phyloP scores from a whole-genome alignment of 1,284 basidiomycete genomes.

The Melampsora larici-populina region DNA sequence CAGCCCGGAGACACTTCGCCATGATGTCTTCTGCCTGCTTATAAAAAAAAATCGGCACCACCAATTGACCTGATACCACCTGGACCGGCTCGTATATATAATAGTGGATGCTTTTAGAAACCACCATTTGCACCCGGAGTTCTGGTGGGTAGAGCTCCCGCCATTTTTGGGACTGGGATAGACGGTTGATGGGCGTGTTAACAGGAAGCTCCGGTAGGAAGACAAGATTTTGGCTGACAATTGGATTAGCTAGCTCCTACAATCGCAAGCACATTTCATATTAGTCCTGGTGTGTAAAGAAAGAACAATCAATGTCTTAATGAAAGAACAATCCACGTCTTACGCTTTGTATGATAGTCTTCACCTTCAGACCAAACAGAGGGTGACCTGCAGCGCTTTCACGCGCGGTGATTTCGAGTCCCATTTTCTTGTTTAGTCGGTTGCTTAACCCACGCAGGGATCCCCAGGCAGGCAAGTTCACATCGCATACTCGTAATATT shows the following conservation, averaged over 20 bases:
- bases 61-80: not conserved
- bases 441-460: not conserved
- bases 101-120: not conserved
- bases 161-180: constrained; percentile 20
- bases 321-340: too few species aligned
- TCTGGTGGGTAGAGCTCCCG: not conserved
- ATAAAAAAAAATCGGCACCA: constrained; percentile 6
- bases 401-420: not conserved
- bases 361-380: not conserved
- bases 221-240: not conserved
- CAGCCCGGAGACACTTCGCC: not conserved
- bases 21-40: not conserved
- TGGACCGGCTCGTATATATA: constrained; percentile 10
- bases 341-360: not conserved
- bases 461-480: not conserved
- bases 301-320: too few species aligned
- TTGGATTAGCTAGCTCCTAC: constrained; percentile 14
- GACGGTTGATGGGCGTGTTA: not conserved
- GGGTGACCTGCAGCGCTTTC: not conserved
- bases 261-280: not conserved
- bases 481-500: not conserved
- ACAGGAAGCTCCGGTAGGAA: not conserved
- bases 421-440: not conserved
- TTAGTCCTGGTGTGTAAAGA: too few species aligned
- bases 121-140: constrained; percentile 9